Conservation (phyloP, 257 asterid species). For the Solanum arcanum region DNA sequence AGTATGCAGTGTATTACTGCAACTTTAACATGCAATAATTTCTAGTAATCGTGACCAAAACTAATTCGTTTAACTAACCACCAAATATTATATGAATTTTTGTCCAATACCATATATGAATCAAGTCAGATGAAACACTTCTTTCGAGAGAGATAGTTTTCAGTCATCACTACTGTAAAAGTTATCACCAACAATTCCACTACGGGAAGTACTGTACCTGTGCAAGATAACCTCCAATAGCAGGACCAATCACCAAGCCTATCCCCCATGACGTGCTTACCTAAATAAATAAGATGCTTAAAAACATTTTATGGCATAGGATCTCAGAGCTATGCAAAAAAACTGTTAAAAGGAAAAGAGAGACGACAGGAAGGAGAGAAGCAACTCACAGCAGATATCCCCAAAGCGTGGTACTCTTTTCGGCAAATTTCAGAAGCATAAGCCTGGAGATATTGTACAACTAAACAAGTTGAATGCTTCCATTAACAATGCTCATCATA, state of each 20-base stretch:
- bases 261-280: constrained; percentile 85
- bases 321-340: neutral
- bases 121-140: neutral
- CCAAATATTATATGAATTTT: neutral
- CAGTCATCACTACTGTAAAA: neutral
- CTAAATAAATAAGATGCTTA: constrained; percentile 10
- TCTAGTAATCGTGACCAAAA: neutral
- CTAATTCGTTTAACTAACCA: neutral
- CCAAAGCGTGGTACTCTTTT: constrained; percentile 59
- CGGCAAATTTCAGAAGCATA: constrained; percentile 78
- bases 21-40: neutral
- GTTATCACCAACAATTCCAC: neutral
- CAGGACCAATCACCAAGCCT: constrained; percentile 82
- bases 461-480: neutral
- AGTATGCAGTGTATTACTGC: neutral
- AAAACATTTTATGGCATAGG: neutral
- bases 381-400: constrained; percentile 58
- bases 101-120: neutral
- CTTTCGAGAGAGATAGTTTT: neutral
- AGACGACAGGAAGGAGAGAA: neutral
- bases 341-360: neutral
- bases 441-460: constrained; percentile 37
- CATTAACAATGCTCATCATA: neutral
- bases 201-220: neutral
- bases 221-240: constrained; percentile 82